A percentile compares a stretch with the other conserved stretches of the same genome.
These are phyloP conservation scores for Jatropha podagrica DNA, from an alignment of 441 rosid species.

Conservation along the genomic window DNA sequence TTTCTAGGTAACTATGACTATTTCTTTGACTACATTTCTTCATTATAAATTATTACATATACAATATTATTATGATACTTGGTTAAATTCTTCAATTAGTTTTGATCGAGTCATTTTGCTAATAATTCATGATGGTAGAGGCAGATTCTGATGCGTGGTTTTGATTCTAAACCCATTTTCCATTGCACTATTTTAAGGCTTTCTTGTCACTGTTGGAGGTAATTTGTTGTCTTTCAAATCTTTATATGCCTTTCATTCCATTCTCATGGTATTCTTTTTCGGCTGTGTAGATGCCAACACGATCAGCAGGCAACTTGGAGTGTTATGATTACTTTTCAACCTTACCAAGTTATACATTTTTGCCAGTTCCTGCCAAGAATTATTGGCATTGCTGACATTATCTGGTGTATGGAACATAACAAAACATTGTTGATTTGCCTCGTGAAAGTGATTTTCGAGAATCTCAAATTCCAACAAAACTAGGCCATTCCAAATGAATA, in stretches of 20 bases:
- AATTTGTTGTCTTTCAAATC: not conserved
- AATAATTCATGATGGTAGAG: not conserved
- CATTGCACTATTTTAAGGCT: not conserved
- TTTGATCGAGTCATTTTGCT: not conserved
- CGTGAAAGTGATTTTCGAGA: too few species aligned
- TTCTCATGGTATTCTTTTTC: not conserved
- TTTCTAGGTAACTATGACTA: not conserved
- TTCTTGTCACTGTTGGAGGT: not conserved
- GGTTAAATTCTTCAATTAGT: not conserved
- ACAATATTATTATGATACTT: too few species aligned
- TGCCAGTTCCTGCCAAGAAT: not conserved
- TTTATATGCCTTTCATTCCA: not conserved
- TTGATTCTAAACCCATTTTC: not conserved
- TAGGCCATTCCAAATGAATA: too few species aligned
- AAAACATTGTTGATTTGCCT: too few species aligned
- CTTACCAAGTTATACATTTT: not conserved
- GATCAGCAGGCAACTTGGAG: not conserved
- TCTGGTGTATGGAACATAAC: not conserved
- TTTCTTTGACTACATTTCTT: not conserved
- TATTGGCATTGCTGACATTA: not conserved
- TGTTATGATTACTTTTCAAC: not conserved
- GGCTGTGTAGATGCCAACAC: not conserved
- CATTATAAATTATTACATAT: too few species aligned
- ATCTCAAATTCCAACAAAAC: too few species aligned
- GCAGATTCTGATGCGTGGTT: not conserved